These are phyloP conservation scores for Plasmopara muralis DNA, from an alignment of 352 stramenopile species.

Conservation along the genomic window DNA sequence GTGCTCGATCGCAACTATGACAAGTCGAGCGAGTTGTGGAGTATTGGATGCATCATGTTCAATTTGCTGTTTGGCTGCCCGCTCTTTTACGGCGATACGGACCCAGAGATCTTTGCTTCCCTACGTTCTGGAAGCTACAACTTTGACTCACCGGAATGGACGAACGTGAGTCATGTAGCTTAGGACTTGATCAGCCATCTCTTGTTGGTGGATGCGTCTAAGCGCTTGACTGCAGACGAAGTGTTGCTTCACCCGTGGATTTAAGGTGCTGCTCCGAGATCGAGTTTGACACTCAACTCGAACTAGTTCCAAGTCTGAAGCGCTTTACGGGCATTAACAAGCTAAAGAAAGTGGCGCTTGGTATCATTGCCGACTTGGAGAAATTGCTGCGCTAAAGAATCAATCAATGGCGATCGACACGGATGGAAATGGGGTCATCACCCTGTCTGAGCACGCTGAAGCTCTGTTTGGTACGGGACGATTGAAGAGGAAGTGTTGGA, in stretches of 20 bases:
- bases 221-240: conserved; percentile 89
- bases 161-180: conserved; percentile 72
- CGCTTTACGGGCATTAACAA: conserved; percentile 87
- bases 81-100: conserved; percentile 94
- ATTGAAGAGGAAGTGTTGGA: conserved; percentile 86
- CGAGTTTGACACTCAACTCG: conserved; percentile 69
- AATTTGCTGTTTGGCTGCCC: conserved; percentile 94
- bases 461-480: conserved; percentile 79
- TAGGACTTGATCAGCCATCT: conserved; percentile 94
- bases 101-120: conserved; percentile 85
- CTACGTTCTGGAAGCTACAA: conserved; percentile 74
- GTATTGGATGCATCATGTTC: conserved; percentile 94
- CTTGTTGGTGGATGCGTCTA: conserved; percentile 88
- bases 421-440: conserved; percentile 86
- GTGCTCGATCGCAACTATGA: conserved; percentile 93
- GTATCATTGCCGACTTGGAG: conserved; percentile 77
- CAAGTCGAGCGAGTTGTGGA: conserved; percentile 96
- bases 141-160: conserved; percentile 84
- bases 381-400: conserved; percentile 83
- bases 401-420: conserved; percentile 85
- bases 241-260: conserved; percentile 79
- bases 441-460: conserved; percentile 77
- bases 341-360: conserved; percentile 83
- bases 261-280: conserved; percentile 68
- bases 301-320: conserved; percentile 82